A percentile compares a stretch with the other conserved stretches of the same genome.
These are phyloP conservation scores for Pseudomassariella vexata DNA, from an alignment of 2,329 filamentous ascomycete genomes.

Conservation along the genomic window DNA sequence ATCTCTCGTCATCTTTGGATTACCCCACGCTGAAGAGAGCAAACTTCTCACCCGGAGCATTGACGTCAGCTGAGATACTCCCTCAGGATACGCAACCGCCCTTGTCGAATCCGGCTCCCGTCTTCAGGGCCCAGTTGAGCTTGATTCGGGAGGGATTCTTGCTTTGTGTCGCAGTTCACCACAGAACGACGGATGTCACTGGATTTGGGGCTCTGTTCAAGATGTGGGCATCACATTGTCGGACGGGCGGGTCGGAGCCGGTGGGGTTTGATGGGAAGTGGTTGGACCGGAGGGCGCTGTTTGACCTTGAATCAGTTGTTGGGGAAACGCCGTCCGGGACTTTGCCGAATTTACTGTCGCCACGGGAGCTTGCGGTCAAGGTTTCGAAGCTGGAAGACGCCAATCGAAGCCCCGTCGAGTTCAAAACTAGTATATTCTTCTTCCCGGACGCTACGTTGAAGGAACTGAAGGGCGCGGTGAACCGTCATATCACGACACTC, in stretches of 20 bases:
- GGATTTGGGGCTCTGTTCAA: constrained; percentile 20
- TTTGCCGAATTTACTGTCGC: too few relatives aligned
- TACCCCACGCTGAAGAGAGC: constrained; percentile 14
- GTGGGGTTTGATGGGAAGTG: constrained; percentile 13
- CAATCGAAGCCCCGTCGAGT: constrained; percentile 6
- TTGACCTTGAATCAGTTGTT: neutral
- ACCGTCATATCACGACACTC: constrained; percentile 10
- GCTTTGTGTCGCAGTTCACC: constrained; percentile 20
- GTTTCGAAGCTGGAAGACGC: constrained; percentile 10
- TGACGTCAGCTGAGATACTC: constrained; percentile 11
- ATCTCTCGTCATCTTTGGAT: constrained; percentile 14
- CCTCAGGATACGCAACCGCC: constrained; percentile 14
- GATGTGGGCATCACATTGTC: constrained; percentile 22
- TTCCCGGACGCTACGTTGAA: constrained; percentile 14
- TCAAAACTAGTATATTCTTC: constrained; percentile 17
- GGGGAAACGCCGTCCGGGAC: neutral
- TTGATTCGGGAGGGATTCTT: constrained; percentile 17
- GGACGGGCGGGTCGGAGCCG: constrained; percentile 8
- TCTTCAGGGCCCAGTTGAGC: constrained; percentile 18
- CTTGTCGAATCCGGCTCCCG: constrained; percentile 13
- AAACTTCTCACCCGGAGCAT: constrained; percentile 17
- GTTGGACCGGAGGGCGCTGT: constrained; percentile 13
- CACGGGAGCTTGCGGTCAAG: too few relatives aligned
- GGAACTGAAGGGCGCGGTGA: constrained; percentile 14
- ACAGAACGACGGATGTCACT: constrained; percentile 21